A percentile compares a stretch with the other conserved stretches of the same genome.
phyloP scores from a whole-genome alignment of 371 early-diverging fungal species.

The Haplosporangium sp. region DNA sequence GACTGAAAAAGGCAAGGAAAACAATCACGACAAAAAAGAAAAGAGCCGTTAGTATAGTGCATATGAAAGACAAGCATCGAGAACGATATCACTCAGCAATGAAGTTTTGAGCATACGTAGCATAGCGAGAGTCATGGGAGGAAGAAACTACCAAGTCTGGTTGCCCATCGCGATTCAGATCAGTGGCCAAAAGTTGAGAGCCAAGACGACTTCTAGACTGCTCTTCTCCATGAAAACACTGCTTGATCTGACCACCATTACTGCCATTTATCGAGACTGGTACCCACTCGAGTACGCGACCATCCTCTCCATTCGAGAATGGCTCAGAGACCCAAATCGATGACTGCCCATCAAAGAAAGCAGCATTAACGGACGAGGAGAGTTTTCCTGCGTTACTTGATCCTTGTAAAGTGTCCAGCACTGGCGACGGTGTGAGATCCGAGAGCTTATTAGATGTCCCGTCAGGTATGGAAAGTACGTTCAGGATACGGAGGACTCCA shows the following conservation, averaged over 20 bases:
- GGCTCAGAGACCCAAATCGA: conserved; percentile 13
- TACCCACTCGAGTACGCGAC: conserved; percentile 2
- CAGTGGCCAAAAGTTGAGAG: background rate
- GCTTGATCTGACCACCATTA: background rate
- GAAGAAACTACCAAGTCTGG: conserved; percentile 2
- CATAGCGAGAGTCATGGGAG: conserved; percentile 13
- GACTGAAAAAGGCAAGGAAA: background rate
- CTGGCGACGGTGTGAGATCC: background rate
- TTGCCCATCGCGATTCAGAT: conserved; percentile 2
- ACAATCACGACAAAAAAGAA: background rate
- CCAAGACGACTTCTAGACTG: conserved; percentile 5
- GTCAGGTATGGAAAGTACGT: background rate
- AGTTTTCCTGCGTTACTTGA: conserved; percentile 5
- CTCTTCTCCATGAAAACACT: conserved; percentile 4
- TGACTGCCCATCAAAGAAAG: background rate
- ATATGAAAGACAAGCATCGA: background rate
- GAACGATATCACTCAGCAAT: background rate
- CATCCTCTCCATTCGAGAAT: conserved; percentile 1
- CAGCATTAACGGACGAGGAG: background rate
- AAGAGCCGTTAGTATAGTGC: background rate
- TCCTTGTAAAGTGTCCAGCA: background rate
- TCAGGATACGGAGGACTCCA: conserved; percentile 8
- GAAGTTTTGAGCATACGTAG: conserved; percentile 5
- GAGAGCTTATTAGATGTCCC: background rate
- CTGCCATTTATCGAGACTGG: no score